Evolutionary conservation across 2,329 filamentous ascomycete species (phyloP).

Genomic region (Sclerotinia minor): DNA sequence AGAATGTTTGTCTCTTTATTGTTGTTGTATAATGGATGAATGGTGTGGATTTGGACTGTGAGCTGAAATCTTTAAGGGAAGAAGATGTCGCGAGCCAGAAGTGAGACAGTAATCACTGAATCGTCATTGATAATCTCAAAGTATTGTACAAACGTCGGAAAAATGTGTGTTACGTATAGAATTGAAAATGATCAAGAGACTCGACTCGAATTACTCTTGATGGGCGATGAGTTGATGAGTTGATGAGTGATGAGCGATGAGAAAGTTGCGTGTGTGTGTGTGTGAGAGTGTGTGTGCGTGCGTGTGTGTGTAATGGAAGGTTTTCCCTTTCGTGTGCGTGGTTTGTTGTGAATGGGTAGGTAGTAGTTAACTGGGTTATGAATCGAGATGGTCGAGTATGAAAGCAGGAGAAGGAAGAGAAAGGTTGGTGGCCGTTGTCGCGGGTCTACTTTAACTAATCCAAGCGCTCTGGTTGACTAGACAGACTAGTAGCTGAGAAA

Average conservation of each 20-base stretch:
- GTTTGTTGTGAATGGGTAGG: conserved; percentile 9
- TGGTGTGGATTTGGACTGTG: neutral
- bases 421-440: conserved; percentile 18
- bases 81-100: conserved; percentile 17
- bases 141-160: neutral
- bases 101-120: conserved; percentile 18
- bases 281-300: neutral
- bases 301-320: neutral
- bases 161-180: neutral
- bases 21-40: conserved; percentile 1
- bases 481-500: neutral
- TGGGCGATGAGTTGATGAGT: neutral
- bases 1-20: neutral
- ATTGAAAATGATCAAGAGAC: conserved; percentile 4
- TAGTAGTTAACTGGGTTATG: neutral
- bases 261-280: neutral
- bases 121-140: conserved; percentile 14
- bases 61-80: conserved; percentile 12
- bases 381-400: conserved; percentile 6
- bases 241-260: neutral
- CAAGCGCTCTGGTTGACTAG: conserved; percentile 8
- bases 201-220: neutral
- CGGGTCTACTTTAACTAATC: conserved; percentile 12
- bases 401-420: neutral
- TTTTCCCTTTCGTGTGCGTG: neutral